phyloP scores from a whole-genome alignment of 2,329 filamentous ascomycete species.

The Pyrenochaeta sp. region DNA sequence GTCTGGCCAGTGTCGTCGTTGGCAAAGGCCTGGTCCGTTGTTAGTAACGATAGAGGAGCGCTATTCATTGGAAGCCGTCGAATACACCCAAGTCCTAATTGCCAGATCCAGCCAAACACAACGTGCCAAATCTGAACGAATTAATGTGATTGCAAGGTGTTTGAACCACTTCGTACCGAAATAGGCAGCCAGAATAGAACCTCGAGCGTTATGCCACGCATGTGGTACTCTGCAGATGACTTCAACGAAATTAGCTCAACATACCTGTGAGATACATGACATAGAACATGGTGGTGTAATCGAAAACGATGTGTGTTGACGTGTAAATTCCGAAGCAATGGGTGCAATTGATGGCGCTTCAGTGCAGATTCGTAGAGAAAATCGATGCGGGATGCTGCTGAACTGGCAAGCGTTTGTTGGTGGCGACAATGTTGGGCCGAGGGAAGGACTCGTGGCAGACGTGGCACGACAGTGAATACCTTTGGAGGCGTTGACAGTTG shows the following conservation, averaged over 20 bases:
- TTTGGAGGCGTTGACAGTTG: slow-evolving; percentile 42
- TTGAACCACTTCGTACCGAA: too few species aligned
- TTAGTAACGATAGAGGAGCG: too few species aligned
- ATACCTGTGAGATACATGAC: slow-evolving; percentile 55
- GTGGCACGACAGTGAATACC: slow-evolving; percentile 44
- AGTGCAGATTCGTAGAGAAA: slow-evolving; percentile 34
- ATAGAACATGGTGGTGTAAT: slow-evolving; percentile 49
- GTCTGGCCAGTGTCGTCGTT: slow-evolving; percentile 91
- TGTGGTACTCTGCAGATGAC: slow-evolving; percentile 5
- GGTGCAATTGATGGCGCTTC: slow-evolving; percentile 30
- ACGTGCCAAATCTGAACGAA: background rate
- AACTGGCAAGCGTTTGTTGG: slow-evolving; percentile 46
- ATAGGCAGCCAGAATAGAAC: slow-evolving; percentile 3
- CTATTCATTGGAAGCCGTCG: too few species aligned
- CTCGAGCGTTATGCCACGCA: slow-evolving; percentile 3
- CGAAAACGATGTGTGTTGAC: slow-evolving; percentile 21
- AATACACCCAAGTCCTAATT: too few species aligned
- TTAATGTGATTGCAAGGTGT: too few species aligned
- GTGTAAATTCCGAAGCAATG: slow-evolving; percentile 30
- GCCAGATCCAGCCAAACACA: slow-evolving; percentile 6
- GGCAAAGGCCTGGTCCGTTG: slow-evolving; percentile 77
- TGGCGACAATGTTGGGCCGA: slow-evolving; percentile 38
- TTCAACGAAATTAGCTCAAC: slow-evolving; percentile 13
- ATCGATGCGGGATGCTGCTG: slow-evolving; percentile 33
- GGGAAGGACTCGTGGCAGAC: slow-evolving; percentile 44